Base-by-base conservation (phyloP, 2,329 filamentous ascomycete species). In the Polychaeton citri region DNA sequence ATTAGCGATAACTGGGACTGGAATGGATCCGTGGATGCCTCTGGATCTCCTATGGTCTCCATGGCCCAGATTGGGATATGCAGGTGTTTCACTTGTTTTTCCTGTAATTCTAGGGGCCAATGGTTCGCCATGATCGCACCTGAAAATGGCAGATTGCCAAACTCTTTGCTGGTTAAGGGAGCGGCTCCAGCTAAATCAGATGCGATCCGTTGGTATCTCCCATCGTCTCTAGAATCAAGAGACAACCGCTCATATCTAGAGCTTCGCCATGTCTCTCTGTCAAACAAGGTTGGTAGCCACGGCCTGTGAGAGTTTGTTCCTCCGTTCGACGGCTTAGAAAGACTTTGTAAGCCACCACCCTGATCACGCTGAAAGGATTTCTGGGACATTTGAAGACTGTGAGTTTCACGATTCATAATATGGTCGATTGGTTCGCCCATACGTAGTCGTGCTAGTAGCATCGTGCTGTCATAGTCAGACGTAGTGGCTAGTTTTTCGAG, bases 381-480 rank as follows among this genome's bases (percentile, higher is more conserved):
- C n/a, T n/a, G n/a, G n/a, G 3, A 19, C 12, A n/a, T n/a, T 17
- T 19, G 15, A 17, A 6, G n/a, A 6, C 13, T 33, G 7, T 19
- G n/a, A 6, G 17, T 17, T 15, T 19, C 7, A n/a, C 10, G 13
- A 6, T 17, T 19, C 16, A 20, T 6, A 2, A 9, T 19, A 9
- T 33, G 32, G 13, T 19, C 13, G 13, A 21, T 6, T 4, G 28
- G 10, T 6, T 38, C 32, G 8, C 33, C 37, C 10, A 32, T 7
- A 16, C 37, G 21, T 6, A 38, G 7, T 3, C 37, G 37, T 6
- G 37, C 33, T 4, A 38, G 28, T 15, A 35, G 18, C 10, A 20
- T 12, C 8, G 31, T 31, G 19, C 32, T 38, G 5, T 30, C 37
- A 21, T 30, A 19, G 26, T 38, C 37, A 9, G 37, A 32, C 8